These are phyloP conservation scores for Apiospora rasikravindrae DNA, from an alignment of 2,329 filamentous ascomycete species.

Conservation along the genomic window DNA sequence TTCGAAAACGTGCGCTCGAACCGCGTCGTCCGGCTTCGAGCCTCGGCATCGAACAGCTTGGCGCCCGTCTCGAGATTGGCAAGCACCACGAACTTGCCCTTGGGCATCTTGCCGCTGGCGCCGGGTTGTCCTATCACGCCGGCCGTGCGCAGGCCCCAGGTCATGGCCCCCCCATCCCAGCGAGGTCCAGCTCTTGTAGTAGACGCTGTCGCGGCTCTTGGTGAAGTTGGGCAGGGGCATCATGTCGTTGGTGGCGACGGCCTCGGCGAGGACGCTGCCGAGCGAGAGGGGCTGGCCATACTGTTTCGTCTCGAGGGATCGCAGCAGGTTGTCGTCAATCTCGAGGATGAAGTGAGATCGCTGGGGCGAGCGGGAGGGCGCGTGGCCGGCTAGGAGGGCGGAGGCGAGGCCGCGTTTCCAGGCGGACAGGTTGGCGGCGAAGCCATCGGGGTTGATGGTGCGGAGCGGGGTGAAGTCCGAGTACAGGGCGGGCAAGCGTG, in stretches of 20 bases:
- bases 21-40: slow-evolving; percentile 49
- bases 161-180: slow-evolving; percentile 63
- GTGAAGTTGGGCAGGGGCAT: slow-evolving; percentile 75
- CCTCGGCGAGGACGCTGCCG: slow-evolving; percentile 78
- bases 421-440: slow-evolving; percentile 76
- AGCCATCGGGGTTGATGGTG: slow-evolving; percentile 83
- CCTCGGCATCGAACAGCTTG: slow-evolving; percentile 56
- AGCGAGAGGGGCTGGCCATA: slow-evolving; percentile 83
- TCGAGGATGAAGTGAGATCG: slow-evolving; percentile 58
- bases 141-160: slow-evolving; percentile 31
- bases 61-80: slow-evolving; percentile 65
- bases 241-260: slow-evolving; percentile 70
- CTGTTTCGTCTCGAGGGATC: slow-evolving; percentile 75
- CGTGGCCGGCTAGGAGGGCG: slow-evolving; percentile 66
- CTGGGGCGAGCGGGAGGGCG: slow-evolving; percentile 47
- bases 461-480: slow-evolving; percentile 81
- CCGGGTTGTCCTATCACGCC: slow-evolving; percentile 39
- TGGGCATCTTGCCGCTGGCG: slow-evolving; percentile 58
- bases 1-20: slow-evolving; percentile 73
- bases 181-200: slow-evolving; percentile 70
- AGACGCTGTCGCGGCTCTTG: slow-evolving; percentile 70
- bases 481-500: slow-evolving; percentile 83
- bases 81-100: slow-evolving; percentile 69
- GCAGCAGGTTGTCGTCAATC: slow-evolving; percentile 67
- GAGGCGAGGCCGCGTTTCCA: slow-evolving; percentile 79